These are phyloP conservation scores for Themeda triandra DNA, from an alignment of 176 grass and related monocot species.

Conservation along the genomic window DNA sequence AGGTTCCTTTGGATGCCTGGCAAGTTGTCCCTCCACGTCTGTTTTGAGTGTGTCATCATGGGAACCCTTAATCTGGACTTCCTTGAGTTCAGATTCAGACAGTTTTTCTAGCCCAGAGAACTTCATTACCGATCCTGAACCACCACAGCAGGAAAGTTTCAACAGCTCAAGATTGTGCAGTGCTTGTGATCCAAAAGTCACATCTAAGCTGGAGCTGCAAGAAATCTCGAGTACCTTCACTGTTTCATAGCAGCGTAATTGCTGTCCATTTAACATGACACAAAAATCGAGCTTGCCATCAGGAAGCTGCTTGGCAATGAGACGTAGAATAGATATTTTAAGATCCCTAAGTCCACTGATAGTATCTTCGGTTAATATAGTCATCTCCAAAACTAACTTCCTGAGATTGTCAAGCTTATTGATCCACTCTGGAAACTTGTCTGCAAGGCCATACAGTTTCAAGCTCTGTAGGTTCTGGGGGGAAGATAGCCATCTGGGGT, in stretches of 20 bases:
- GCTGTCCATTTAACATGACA: background rate
- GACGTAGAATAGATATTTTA: background rate
- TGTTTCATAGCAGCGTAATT: background rate
- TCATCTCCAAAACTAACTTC: background rate
- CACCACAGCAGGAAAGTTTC: background rate
- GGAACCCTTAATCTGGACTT: background rate
- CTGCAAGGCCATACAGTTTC: background rate
- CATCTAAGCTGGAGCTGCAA: background rate
- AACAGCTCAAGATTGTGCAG: background rate
- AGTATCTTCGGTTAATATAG: background rate
- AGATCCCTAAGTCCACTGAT: background rate
- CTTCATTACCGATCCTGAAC: background rate
- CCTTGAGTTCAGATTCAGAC: background rate
- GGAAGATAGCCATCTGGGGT: background rate
- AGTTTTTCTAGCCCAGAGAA: background rate
- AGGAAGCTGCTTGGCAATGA: background rate
- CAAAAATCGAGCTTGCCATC: background rate
- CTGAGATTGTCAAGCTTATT: background rate
- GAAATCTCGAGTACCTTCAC: background rate
- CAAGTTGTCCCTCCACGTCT: background rate
- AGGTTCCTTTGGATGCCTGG: background rate
- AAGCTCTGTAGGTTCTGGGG: background rate
- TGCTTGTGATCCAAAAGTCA: background rate
- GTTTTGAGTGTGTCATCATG: background rate
- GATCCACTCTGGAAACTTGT: background rate